These are phyloP conservation scores for Pleurotus tuoliensis DNA, from an alignment of 768 basidiomycete species.

Conservation along the genomic window DNA sequence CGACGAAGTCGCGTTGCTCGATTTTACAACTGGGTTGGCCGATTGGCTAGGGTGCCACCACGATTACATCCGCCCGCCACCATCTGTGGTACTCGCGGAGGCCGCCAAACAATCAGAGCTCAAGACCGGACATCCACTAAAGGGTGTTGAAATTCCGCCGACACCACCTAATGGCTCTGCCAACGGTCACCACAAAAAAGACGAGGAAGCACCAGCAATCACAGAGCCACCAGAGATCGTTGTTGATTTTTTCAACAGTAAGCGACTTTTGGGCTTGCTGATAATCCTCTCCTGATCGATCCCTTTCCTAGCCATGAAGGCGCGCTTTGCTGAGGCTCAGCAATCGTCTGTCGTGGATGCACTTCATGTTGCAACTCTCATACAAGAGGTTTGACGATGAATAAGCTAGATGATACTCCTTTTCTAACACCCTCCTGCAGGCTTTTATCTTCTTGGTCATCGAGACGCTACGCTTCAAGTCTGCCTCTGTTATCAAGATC, in stretches of 20 bases:
- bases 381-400: slow-evolving; percentile 57
- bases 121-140: slow-evolving; percentile 66
- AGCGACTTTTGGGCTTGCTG: slow-evolving; percentile 7
- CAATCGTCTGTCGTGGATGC: slow-evolving; percentile 45
- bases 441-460: slow-evolving; percentile 68
- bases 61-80: slow-evolving; percentile 66
- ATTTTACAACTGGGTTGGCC: slow-evolving; percentile 59
- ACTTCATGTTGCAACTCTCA: slow-evolving; percentile 70
- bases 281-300: background rate
- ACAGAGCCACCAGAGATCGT: slow-evolving; percentile 57
- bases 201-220: slow-evolving; percentile 66
- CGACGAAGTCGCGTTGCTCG: slow-evolving; percentile 55
- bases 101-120: slow-evolving; percentile 68
- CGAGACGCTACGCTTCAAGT: slow-evolving; percentile 74
- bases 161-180: slow-evolving; percentile 29
- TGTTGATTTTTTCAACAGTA: slow-evolving; percentile 60
- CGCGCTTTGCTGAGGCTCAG: slow-evolving; percentile 43
- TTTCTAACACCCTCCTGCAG: slow-evolving; percentile 29
- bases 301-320: slow-evolving; percentile 43
- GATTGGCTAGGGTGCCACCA: slow-evolving; percentile 81
- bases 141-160: slow-evolving; percentile 53
- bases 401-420: background rate
- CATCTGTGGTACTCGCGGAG: slow-evolving; percentile 67
- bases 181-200: slow-evolving; percentile 58
- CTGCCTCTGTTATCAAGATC: slow-evolving; percentile 61